Evolutionary conservation across 2,329 filamentous ascomycete genomes (phyloP).

Genomic region (Colletotrichum zoysiae): DNA sequence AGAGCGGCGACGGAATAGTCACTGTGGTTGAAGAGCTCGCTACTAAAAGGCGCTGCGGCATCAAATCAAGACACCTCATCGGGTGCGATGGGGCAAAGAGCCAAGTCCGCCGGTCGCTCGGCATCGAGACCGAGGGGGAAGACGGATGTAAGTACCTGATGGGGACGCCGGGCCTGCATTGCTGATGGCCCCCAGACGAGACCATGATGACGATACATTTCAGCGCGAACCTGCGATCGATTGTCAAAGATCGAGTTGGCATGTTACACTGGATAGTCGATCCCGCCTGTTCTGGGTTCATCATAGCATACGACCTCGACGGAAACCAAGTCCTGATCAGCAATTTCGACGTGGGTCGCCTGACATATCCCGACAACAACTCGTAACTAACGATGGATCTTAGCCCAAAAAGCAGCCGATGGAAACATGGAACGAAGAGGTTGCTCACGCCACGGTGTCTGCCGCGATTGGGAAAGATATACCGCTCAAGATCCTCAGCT

Average conservation of each 20-base stretch:
- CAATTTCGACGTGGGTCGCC: constrained; percentile 55
- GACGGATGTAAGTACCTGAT: constrained; percentile 51
- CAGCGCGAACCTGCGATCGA: constrained; percentile 54
- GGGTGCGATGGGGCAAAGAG: constrained; percentile 54
- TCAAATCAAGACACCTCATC: constrained; percentile 51
- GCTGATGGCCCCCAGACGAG: constrained; percentile 49
- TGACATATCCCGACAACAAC: neutral
- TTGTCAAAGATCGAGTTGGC: constrained; percentile 54
- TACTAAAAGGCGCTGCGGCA: constrained; percentile 44
- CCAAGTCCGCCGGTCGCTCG: constrained; percentile 49
- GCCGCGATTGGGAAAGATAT: constrained; percentile 51
- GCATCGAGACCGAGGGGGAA: constrained; percentile 56
- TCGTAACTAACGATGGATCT: neutral
- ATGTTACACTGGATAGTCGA: constrained; percentile 61
- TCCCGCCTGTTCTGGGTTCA: constrained; percentile 56
- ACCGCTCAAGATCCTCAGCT: constrained; percentile 55
- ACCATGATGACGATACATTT: constrained; percentile 63
- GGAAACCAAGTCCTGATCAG: constrained; percentile 58
- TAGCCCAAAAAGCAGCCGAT: constrained; percentile 52
- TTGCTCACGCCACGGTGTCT: constrained; percentile 49
- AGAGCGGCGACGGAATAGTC: constrained; percentile 46
- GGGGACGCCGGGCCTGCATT: too few relatives aligned
- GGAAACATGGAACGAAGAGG: constrained; percentile 51
- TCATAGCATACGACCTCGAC: constrained; percentile 57
- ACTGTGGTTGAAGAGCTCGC: constrained; percentile 49